Percentiles rank a stretch among this genome's conserved stretches.
Evolutionary conservation across 2,329 filamentous ascomycete genomes (phyloP).

Genomic region (Rutstroemia sp.): DNA sequence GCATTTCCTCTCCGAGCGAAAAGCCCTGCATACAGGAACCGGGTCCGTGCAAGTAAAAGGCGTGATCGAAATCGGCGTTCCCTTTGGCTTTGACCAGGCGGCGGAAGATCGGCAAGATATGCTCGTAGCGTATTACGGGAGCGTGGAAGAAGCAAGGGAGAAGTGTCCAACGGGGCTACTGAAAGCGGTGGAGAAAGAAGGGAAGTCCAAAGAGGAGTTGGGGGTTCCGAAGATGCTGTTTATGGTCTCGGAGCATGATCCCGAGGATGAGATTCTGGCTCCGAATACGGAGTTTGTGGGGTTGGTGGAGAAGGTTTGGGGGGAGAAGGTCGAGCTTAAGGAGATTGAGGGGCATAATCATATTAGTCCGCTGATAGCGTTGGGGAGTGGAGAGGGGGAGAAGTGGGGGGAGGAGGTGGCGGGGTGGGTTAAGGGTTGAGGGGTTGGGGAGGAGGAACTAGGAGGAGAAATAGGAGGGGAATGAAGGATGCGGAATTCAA

Average conservation of each 20-base stretch:
- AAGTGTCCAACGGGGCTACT: conserved; percentile 20
- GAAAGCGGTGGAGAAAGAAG: conserved; percentile 12
- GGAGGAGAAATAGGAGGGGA: too few species aligned
- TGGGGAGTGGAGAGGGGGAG: conserved; percentile 26
- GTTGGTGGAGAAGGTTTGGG: conserved; percentile 21
- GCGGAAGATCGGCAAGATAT: conserved; percentile 8
- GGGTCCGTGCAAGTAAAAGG: conserved; percentile 18
- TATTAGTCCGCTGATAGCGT: conserved; percentile 22
- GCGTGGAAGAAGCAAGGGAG: conserved; percentile 4
- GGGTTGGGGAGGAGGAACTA: not conserved
- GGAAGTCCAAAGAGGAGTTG: conserved; percentile 16
- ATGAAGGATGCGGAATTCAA: too few species aligned
- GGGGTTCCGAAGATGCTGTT: conserved; percentile 20
- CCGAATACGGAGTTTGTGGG: conserved; percentile 23
- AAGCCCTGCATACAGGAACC: not conserved
- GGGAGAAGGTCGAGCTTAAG: conserved; percentile 16
- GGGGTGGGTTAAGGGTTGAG: conserved; percentile 21
- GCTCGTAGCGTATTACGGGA: conserved; percentile 20
- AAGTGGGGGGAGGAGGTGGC: conserved; percentile 24
- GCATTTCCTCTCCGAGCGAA: conserved; percentile 18
- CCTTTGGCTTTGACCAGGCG: conserved; percentile 18
- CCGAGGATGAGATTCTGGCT: conserved; percentile 24
- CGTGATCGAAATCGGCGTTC: conserved; percentile 18
- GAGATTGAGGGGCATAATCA: conserved; percentile 27
- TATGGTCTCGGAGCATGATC: conserved; percentile 24